Percentiles rank a stretch among this genome's conserved stretches.
These are phyloP conservation scores for Heracleum sosnowskyi DNA, from an alignment of 129 eudicot genomes.

Conservation along the genomic window DNA sequence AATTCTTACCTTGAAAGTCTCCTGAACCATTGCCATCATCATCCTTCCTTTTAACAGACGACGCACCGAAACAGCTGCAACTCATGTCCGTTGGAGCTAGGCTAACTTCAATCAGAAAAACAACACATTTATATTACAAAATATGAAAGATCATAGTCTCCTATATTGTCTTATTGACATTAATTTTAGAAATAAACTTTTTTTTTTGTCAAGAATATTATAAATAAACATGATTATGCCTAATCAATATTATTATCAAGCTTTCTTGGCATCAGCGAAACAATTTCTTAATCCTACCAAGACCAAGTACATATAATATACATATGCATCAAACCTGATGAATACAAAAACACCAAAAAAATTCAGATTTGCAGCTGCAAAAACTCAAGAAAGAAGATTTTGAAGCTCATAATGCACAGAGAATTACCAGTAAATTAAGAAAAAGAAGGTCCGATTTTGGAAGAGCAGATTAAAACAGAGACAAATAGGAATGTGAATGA, in stretches of 20 bases:
- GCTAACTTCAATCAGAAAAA: neutral
- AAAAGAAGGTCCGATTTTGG: neutral
- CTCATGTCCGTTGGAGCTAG: conserved; percentile 13
- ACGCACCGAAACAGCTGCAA: conserved; percentile 48
- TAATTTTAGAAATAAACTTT: too few species aligned
- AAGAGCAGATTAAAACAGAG: neutral
- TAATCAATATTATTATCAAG: too few species aligned
- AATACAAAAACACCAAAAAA: too few species aligned
- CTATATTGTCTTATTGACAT: too few species aligned
- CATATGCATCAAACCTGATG: too few species aligned
- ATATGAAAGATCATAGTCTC: neutral
- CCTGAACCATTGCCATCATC: conserved; percentile 14
- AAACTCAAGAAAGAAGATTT: neutral
- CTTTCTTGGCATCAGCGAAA: too few species aligned
- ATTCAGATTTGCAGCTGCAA: neutral
- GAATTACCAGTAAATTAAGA: neutral
- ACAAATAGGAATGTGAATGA: neutral
- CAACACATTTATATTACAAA: neutral
- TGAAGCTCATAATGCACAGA: too few species aligned
- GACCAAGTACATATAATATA: too few species aligned
- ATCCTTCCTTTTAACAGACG: conserved; percentile 24
- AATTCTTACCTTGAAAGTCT: conserved; percentile 43
- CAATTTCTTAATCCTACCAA: too few species aligned
- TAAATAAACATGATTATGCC: too few species aligned
- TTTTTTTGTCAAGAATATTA: too few species aligned